Conservation (phyloP, 176 grass and related monocot species). For the Chloris gayana region DNA sequence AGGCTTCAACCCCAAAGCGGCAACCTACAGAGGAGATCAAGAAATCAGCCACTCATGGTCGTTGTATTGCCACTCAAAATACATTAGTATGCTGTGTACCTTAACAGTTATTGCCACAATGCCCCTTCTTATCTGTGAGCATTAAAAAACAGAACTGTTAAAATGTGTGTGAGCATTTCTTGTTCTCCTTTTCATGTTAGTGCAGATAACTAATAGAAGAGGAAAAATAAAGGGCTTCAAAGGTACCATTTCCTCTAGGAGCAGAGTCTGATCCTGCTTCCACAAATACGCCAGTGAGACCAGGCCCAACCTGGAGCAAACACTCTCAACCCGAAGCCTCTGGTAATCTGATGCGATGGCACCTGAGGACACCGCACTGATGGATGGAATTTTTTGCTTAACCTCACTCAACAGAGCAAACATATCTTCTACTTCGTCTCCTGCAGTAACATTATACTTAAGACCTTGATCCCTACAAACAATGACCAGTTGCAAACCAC, state of each 20-base stretch:
- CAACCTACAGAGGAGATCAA: conserved; percentile 63
- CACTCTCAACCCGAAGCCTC: conserved; percentile 85
- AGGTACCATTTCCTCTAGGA: conserved; percentile 91
- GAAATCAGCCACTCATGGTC: conserved; percentile 12
- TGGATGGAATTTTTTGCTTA: conserved; percentile 67
- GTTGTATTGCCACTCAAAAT: not conserved
- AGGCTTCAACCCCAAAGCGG: conserved; percentile 82
- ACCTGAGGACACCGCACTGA: conserved; percentile 77
- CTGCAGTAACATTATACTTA: conserved; percentile 64
- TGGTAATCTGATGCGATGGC: conserved; percentile 96
- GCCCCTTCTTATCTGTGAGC: conserved; percentile 83
- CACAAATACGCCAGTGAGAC: conserved; percentile 87
- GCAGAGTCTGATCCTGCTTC: conserved; percentile 91
- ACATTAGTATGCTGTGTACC: conserved; percentile 52
- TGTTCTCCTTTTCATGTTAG: not conserved
- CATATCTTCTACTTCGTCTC: conserved; percentile 95
- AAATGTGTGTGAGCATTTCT: not conserved
- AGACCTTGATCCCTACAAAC: conserved; percentile 66
- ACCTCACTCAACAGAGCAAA: conserved; percentile 73
- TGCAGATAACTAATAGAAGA: conserved; percentile 9
- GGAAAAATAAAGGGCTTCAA: not conserved
- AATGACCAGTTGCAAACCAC: not conserved
- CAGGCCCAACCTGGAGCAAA: conserved; percentile 83
- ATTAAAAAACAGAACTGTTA: conserved; percentile 28
- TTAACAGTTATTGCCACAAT: conserved; percentile 88